Evolutionary conservation across 2,329 filamentous ascomycete species (phyloP), one percentile per base, ranked within the genome.

Genomic region (Calonectria montana): DNA sequence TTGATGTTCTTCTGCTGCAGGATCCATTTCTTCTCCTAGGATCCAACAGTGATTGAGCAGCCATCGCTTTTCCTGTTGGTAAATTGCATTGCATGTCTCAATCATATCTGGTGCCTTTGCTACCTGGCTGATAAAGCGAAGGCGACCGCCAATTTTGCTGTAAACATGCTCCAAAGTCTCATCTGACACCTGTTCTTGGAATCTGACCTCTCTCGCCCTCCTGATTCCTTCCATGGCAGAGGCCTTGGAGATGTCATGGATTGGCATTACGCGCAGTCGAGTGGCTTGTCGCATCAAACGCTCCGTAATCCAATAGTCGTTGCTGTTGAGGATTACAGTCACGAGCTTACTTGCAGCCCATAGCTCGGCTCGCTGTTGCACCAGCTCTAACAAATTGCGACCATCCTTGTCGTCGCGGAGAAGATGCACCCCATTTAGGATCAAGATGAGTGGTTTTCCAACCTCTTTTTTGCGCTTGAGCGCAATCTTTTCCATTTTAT

Each of bases 401-500:
- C 92, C 92, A 69, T 91, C 89, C 12, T 92, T 90, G 74, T 94
- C 90, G 79, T 94, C 91, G 71, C 91, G 86, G 10, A 94, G 87
- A 27, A 94, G 82, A 83, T 94, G 92, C 29, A 90, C 88, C 57
- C 90, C 90, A 78, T 94, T 94, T 76, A 94, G 87, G 74, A 94
- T 91, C 67, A 94, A 81, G 37, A 94, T 85, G 15, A 94, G 82
- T 2, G 92, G 92, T 50, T 87, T 84, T 4, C 84, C 84, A 15
- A 86, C 75, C 61, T 72, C 80, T 37, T 85, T 81, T 67, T 91
- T 84, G 27, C 88, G 87, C 73, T 86, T 86, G 35, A 94, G 80
- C 1, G 92, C 91, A 29, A 94, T 90, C 79, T 94, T 94, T 79
- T 94, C 92, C 27, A 94, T 83, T 79, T 94, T 94, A 84, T 94